A percentile compares a stretch with the other conserved stretches of the same genome.
Conservation (phyloP, 2,329 filamentous ascomycete species). For the Colletotrichum sansevieriae region DNA sequence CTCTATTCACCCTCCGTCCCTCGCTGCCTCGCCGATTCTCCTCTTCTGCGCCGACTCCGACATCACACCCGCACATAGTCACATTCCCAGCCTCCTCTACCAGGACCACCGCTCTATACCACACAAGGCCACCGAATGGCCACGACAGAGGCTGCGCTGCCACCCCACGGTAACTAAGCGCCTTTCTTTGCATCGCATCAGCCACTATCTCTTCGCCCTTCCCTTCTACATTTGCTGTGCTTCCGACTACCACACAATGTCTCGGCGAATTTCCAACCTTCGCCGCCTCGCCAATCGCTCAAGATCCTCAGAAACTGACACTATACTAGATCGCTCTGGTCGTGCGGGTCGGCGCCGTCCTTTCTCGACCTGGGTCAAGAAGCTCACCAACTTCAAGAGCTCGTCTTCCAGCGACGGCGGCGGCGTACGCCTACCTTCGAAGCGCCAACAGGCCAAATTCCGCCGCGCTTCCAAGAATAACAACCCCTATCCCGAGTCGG, state of each 20-base stretch:
- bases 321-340: constrained; percentile 72
- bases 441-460: constrained; percentile 57
- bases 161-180: constrained; percentile 43
- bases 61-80: constrained; percentile 6
- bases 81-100: constrained; percentile 3
- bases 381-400: constrained; percentile 86
- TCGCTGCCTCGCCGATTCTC: constrained; percentile 2
- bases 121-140: constrained; percentile 42
- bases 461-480: constrained; percentile 74
- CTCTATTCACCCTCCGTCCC: not conserved
- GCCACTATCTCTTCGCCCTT: not conserved
- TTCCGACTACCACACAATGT: not conserved
- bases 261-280: constrained; percentile 5
- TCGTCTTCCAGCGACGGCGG: constrained; percentile 69
- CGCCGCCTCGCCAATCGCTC: constrained; percentile 39
- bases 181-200: not conserved
- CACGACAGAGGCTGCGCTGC: constrained; percentile 42
- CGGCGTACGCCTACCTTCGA: constrained; percentile 49
- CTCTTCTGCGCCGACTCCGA: constrained; percentile 12
- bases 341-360: constrained; percentile 79
- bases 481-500: constrained; percentile 92
- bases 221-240: not conserved
- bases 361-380: constrained; percentile 95
- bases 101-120: not conserved
- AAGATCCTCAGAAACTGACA: constrained; percentile 48